These are phyloP conservation scores for Sporothrix protearum DNA, from an alignment of 2,329 filamentous ascomycete genomes.

Conservation along the genomic window DNA sequence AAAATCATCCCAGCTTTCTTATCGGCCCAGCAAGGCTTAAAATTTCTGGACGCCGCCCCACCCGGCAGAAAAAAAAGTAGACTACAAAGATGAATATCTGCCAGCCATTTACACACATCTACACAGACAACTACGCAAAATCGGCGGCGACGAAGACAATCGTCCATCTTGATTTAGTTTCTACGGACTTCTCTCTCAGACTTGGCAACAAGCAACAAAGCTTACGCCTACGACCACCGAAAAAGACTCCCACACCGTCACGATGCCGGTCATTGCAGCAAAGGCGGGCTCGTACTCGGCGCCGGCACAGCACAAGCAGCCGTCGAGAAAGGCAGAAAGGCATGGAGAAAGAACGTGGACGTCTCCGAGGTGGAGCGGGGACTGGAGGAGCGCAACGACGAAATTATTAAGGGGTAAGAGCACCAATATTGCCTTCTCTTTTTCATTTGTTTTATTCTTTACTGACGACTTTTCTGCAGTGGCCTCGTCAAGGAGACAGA, in stretches of 20 bases:
- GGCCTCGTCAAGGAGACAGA: conserved; percentile 81
- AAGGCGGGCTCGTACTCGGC: conserved; percentile 53
- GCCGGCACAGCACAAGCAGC: conserved; percentile 78
- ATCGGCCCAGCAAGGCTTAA: conserved; percentile 6
- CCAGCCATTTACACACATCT: not conserved
- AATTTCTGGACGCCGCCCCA: conserved; percentile 12
- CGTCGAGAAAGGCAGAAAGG: conserved; percentile 95
- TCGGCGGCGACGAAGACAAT: not conserved
- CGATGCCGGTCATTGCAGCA: conserved; percentile 54
- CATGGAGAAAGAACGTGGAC: conserved; percentile 98
- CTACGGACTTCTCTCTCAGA: too few relatives aligned
- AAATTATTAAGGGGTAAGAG: conserved; percentile 83
- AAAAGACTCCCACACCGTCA: conserved; percentile 19
- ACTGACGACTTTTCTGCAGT: conserved; percentile 44
- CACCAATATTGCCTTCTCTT: too few relatives aligned
- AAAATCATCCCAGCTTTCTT: not conserved
- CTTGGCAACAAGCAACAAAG: not conserved
- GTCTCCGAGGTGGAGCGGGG: conserved; percentile 80
- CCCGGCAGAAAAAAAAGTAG: conserved; percentile 19
- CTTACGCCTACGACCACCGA: not conserved
- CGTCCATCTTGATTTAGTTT: not conserved
- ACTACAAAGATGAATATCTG: not conserved
- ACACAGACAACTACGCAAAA: not conserved
- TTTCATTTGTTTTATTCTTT: not conserved
- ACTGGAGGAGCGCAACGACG: conserved; percentile 77